Conservation (phyloP, 164 flowering plant genomes). For the Vitis rotundifolia region DNA sequence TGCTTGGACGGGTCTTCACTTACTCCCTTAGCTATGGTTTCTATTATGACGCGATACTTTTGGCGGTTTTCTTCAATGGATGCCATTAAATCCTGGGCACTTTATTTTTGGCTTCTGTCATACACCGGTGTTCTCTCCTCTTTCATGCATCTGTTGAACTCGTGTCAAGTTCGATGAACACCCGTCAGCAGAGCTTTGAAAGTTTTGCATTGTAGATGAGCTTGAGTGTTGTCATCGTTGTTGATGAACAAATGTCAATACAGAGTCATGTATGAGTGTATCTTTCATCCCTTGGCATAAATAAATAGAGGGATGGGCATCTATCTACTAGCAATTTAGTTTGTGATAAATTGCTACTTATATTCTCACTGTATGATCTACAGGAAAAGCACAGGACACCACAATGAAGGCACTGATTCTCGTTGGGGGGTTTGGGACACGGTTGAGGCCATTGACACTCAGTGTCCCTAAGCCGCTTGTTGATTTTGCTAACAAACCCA, state of each 20-base stretch:
- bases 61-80: neutral
- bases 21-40: neutral
- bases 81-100: neutral
- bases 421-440: constrained; percentile 96
- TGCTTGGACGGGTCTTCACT: constrained; percentile 6
- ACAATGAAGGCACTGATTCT: constrained; percentile 99
- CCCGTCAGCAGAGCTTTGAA: constrained; percentile 11
- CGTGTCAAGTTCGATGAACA: constrained; percentile 15
- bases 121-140: constrained; percentile 1
- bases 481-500: constrained; percentile 98
- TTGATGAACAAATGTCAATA: constrained; percentile 1
- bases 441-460: constrained; percentile 97
- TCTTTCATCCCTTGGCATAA: neutral
- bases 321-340: neutral
- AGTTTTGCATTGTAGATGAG: constrained; percentile 8
- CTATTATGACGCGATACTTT: constrained; percentile 7
- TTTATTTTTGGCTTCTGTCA: neutral
- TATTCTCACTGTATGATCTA: constrained; percentile 15
- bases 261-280: neutral
- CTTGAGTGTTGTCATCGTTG: neutral
- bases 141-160: constrained; percentile 16
- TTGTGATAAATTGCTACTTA: constrained; percentile 8
- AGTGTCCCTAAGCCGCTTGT: constrained; percentile 98
- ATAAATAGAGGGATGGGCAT: constrained; percentile 1
- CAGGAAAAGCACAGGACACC: constrained; percentile 32